Percentiles rank a stretch among this genome's conserved stretches.
Conservation (phyloP, 352 stramenopile species). For the Phytopythium litorale region DNA sequence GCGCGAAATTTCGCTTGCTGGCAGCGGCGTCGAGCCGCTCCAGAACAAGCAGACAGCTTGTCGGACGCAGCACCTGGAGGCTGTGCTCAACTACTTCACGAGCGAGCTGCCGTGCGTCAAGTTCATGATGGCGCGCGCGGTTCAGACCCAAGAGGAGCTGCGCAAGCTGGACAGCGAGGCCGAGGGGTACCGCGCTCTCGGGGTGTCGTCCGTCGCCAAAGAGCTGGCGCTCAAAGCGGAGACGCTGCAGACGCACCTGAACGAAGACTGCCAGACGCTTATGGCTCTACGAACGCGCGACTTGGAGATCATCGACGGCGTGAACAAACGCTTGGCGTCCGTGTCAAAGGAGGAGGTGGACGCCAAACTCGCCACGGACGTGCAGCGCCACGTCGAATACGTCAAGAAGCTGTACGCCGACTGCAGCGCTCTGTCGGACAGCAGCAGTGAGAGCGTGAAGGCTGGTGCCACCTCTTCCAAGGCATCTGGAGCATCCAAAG, state of each 20-base stretch:
- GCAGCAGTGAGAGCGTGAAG: neutral
- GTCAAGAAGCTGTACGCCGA: constrained; percentile 46
- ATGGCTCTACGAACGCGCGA: constrained; percentile 44
- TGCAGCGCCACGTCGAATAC: constrained; percentile 62
- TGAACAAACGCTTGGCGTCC: constrained; percentile 24
- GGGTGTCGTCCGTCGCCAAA: constrained; percentile 43
- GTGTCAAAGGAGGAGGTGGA: constrained; percentile 20
- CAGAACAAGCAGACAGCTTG: constrained; percentile 44
- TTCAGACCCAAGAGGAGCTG: constrained; percentile 39
- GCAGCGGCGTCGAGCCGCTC: constrained; percentile 39
- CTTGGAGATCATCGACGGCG: constrained; percentile 35
- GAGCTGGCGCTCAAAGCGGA: constrained; percentile 47
- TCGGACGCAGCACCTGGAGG: constrained; percentile 60
- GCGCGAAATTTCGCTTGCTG: constrained; percentile 23
- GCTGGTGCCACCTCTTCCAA: neutral
- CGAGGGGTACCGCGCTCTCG: constrained; percentile 45
- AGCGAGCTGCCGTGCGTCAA: constrained; percentile 75
- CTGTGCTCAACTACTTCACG: constrained; percentile 64
- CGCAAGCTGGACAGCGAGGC: constrained; percentile 37
- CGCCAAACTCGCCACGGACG: constrained; percentile 41
- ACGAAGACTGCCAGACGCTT: constrained; percentile 50
- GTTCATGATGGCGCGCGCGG: constrained; percentile 69
- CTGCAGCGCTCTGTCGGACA: neutral
- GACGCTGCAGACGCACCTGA: constrained; percentile 30
- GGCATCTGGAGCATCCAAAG: neutral